Conservation (phyloP, 306 rosid genomes). For the Lathyrus oleraceus region DNA sequence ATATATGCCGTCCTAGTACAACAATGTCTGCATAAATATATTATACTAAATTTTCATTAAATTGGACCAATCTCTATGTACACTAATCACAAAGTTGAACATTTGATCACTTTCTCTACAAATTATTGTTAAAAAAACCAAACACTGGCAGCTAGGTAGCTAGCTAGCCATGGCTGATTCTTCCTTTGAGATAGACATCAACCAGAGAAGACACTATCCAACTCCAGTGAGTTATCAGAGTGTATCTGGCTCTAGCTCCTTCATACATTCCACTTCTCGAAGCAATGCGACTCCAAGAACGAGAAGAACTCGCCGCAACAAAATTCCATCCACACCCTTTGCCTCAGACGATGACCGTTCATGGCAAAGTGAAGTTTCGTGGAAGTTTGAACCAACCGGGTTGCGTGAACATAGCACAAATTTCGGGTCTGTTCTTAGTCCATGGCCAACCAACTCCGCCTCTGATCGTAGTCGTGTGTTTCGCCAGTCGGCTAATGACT, state of each 20-base stretch:
- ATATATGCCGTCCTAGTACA: conserved; percentile 41
- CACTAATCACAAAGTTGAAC: not conserved
- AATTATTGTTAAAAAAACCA: not conserved
- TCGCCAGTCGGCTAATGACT: conserved; percentile 62
- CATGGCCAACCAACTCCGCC: conserved; percentile 53
- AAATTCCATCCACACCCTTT: conserved; percentile 60
- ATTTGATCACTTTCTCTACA: not conserved
- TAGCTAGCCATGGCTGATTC: conserved; percentile 53
- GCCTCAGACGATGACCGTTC: conserved; percentile 69
- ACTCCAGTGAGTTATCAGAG: conserved; percentile 45
- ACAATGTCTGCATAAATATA: too few species aligned
- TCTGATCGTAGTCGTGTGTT: conserved; percentile 37
- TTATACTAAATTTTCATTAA: too few species aligned
- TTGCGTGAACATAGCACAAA: conserved; percentile 45
- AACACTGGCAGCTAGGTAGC: not conserved
- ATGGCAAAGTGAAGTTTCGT: conserved; percentile 77
- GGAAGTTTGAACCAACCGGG: conserved; percentile 72
- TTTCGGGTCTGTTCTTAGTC: conserved; percentile 61
- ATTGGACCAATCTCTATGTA: conserved; percentile 9
- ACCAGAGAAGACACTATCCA: conserved; percentile 39
- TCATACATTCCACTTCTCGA: conserved; percentile 45
- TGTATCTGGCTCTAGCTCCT: conserved; percentile 50
- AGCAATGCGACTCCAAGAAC: conserved; percentile 31
- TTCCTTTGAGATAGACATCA: conserved; percentile 49
- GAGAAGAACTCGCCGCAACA: conserved; percentile 30